These are phyloP conservation scores for Penicillium sp. DNA, from an alignment of 2,329 filamentous ascomycete species.

Conservation along the genomic window DNA sequence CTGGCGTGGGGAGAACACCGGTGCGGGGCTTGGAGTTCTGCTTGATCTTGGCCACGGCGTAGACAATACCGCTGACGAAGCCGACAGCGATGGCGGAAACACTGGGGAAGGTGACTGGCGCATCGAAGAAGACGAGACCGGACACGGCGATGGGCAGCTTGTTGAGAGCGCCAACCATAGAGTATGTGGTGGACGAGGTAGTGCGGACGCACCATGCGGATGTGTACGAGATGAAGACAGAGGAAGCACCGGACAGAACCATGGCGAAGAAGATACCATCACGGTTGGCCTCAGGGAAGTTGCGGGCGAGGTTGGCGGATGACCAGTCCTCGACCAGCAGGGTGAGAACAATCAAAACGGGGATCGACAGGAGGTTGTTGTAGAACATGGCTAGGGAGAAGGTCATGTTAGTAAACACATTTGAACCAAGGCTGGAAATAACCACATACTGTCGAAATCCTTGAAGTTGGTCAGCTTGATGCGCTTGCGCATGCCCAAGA, in stretches of 20 bases:
- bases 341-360: conserved; percentile 79
- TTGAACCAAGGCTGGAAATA: not conserved
- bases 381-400: conserved; percentile 85
- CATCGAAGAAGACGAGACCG: conserved; percentile 91
- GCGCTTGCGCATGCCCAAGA: conserved; percentile 93
- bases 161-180: conserved; percentile 97
- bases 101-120: conserved; percentile 86
- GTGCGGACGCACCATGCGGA: conserved; percentile 98
- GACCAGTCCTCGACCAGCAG: conserved; percentile 92
- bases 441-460: conserved; percentile 90
- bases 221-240: conserved; percentile 99
- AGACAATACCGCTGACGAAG: conserved; percentile 89
- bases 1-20: conserved; percentile 66
- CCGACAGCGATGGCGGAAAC: conserved; percentile 88
- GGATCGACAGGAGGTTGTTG: conserved; percentile 97
- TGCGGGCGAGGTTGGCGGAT: conserved; percentile 71
- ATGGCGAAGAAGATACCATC: conserved; percentile 81
- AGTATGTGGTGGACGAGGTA: conserved; percentile 96
- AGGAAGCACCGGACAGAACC: conserved; percentile 87
- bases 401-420: conserved; percentile 17
- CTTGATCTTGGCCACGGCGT: conserved; percentile 80
- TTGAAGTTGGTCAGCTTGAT: conserved; percentile 99
- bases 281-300: conserved; percentile 81
- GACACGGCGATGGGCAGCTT: conserved; percentile 94
- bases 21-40: conserved; percentile 67